Evolutionary conservation across 371 early-diverging fungal genomes (phyloP).

Genomic region (Funneliformis caledonium): DNA sequence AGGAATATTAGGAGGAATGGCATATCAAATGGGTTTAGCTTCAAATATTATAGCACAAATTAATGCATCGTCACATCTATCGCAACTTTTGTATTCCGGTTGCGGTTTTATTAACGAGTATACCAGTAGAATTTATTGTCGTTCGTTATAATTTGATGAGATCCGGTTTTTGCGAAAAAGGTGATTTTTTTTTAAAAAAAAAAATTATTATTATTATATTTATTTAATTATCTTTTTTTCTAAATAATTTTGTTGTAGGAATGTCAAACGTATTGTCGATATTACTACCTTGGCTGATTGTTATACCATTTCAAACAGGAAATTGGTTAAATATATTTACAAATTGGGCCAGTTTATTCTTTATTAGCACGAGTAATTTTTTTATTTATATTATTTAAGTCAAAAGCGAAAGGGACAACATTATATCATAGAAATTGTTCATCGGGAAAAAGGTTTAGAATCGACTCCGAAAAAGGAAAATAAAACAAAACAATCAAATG

Average conservation of each 20-base stretch:
- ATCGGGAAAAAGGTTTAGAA: too few species aligned
- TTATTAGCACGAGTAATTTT: constrained; percentile 23
- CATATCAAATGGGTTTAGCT: constrained; percentile 51
- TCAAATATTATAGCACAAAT: constrained; percentile 57
- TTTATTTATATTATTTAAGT: constrained; percentile 18
- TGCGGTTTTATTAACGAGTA: constrained; percentile 72
- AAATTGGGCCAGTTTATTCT: constrained; percentile 28
- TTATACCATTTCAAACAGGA: constrained; percentile 36
- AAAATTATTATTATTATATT: too few species aligned
- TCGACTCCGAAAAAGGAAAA: too few species aligned
- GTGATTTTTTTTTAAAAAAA: too few species aligned
- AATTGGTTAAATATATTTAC: constrained; percentile 22
- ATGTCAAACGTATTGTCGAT: background rate
- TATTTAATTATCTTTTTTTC: background rate
- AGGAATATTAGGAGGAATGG: constrained; percentile 62
- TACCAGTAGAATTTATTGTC: constrained; percentile 78
- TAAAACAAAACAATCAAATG: too few species aligned
- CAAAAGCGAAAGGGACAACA: background rate
- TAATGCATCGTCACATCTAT: constrained; percentile 47
- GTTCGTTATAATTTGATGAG: constrained; percentile 64
- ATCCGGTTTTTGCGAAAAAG: background rate
- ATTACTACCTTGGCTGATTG: constrained; percentile 19
- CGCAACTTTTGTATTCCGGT: constrained; percentile 72
- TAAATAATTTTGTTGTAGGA: background rate
- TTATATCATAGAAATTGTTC: too few species aligned